Evolutionary conservation across 768 basidiomycete species (phyloP).

Genomic region (Cyclocybe cylindracea): DNA sequence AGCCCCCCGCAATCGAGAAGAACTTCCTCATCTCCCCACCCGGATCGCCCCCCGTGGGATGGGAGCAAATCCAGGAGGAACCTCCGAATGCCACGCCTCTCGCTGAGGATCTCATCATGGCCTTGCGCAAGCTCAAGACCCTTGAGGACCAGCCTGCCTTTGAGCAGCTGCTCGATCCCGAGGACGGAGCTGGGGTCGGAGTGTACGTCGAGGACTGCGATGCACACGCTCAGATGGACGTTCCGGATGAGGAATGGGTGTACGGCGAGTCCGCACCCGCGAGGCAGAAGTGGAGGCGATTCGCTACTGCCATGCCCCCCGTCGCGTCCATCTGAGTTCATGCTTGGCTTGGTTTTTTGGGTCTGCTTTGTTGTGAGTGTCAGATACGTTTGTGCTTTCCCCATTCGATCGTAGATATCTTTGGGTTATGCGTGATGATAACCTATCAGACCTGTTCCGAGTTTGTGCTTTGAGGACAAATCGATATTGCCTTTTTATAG

Average conservation of each 20-base stretch:
- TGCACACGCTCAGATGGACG: constrained; percentile 36
- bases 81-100: constrained; percentile 84
- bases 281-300: constrained; percentile 48
- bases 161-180: constrained; percentile 68
- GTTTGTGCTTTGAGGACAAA: constrained; percentile 53
- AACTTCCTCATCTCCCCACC: constrained; percentile 99
- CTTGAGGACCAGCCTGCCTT: constrained; percentile 39
- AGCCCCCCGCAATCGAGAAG: constrained; percentile 80
- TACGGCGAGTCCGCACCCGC: constrained; percentile 60
- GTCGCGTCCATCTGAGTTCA: constrained; percentile 29
- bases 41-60: constrained; percentile 95
- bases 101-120: constrained; percentile 85
- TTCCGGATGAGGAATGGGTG: constrained; percentile 59
- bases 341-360: constrained; percentile 16
- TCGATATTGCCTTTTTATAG: constrained; percentile 63
- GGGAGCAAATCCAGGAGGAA: constrained; percentile 91
- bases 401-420: constrained; percentile 11
- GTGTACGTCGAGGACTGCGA: constrained; percentile 81
- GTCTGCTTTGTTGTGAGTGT: constrained; percentile 11
- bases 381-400: neutral
- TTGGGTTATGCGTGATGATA: constrained; percentile 53
- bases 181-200: constrained; percentile 71
- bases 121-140: constrained; percentile 70
- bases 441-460: constrained; percentile 81
- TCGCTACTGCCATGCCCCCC: constrained; percentile 61